Base-by-base conservation (phyloP, 2,329 filamentous ascomycete species). In the Calonectria crousiana region DNA sequence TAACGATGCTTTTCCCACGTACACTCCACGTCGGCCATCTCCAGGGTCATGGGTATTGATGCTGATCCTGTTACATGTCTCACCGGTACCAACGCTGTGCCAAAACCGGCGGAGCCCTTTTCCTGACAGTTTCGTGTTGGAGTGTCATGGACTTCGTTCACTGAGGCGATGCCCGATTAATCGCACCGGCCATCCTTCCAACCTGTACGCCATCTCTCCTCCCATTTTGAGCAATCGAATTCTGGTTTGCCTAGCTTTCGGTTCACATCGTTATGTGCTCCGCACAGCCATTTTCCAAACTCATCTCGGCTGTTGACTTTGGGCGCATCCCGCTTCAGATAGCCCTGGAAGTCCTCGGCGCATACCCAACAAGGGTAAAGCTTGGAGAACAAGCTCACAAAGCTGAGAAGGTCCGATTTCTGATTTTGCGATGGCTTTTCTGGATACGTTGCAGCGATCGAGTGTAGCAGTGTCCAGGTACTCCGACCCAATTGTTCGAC, bases 311-410 rank as follows among this genome's bases (percentile, higher is more conserved):
- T 90, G 49, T 85, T 87, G 11, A 90, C 87, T 75, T 84, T 84
- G 49, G 96, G 92, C 82, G 91, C 90, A 77, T 96, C 94, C 76
- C 90, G 89, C 75, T 88, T 89, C 87, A 98, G 93, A 90, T 96
- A 98, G 0, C 84, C 84, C 84, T 93, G 93, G 84, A 99, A 98
- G 83, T 98, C 96, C 74, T 96, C 94, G 41, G 96, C 97, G 85
- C 97, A 99, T 4, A 94, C 91, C 95, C 96, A 98, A 88, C 97
- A 99, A 5, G 97, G 97, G 82, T 99, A 99, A 26, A 98, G 86
- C 78, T 93, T 94, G 32, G 94, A 93, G 84, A 99, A 98, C 2
- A 95, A 88, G 30, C 88, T 87, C 79, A 99, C 89, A 86, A 99
- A 98, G 67, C 91, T 89, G 71, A 89, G 88, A 79, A 97, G 93